Percentiles rank a stretch among this genome's conserved stretches.
Conservation (phyloP, 202 grass and related monocot genomes). For the Zoysia matrella region DNA sequence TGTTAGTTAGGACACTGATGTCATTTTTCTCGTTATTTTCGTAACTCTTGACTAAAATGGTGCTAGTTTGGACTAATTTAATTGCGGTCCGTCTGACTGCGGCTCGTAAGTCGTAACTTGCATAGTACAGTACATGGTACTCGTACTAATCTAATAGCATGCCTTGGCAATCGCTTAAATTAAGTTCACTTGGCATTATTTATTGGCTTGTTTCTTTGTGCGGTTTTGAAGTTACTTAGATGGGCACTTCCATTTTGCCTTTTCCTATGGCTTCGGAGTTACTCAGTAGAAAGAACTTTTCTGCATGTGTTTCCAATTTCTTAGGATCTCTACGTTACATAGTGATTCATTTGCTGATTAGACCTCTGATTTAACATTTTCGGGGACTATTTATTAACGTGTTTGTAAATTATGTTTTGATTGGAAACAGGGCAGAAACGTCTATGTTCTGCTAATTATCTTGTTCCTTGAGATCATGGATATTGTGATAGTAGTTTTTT, state of each 20-base stretch:
- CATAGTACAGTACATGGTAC: background rate
- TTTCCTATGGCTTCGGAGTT: slow-evolving; percentile 35
- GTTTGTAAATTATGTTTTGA: background rate
- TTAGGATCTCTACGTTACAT: background rate
- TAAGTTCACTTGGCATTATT: slow-evolving; percentile 27
- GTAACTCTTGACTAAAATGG: slow-evolving; percentile 10
- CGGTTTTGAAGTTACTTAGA: slow-evolving; percentile 39
- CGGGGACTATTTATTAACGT: background rate
- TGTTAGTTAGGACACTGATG: slow-evolving; percentile 29
- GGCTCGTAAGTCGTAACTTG: background rate
- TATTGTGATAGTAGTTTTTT: background rate
- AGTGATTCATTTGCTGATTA: background rate
- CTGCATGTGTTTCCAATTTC: background rate
- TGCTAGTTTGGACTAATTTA: slow-evolving; percentile 16
- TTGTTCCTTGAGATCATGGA: background rate
- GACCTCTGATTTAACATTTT: background rate
- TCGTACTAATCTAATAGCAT: background rate
- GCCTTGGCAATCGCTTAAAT: background rate
- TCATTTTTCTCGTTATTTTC: slow-evolving; percentile 2
- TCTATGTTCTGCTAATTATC: background rate
- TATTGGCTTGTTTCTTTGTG: slow-evolving; percentile 34
- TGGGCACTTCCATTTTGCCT: slow-evolving; percentile 30
- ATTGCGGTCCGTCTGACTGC: background rate
- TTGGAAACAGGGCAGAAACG: background rate
- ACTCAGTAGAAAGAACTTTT: slow-evolving; percentile 26